phyloP scores from a whole-genome alignment of 2,329 filamentous ascomycete species.

The Aspergillus arachidicola region DNA sequence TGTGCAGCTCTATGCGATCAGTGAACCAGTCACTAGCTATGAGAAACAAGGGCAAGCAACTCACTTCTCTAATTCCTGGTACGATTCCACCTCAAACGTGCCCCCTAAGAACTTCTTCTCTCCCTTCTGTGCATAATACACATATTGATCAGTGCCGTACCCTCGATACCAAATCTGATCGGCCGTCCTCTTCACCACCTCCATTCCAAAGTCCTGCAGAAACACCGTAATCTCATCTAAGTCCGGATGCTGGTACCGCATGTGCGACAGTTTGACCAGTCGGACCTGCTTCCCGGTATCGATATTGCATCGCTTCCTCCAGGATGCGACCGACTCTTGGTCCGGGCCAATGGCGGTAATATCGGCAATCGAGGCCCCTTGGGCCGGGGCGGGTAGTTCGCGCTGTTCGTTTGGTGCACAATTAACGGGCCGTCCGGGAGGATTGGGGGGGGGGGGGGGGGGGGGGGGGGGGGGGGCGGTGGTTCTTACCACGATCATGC shows the following conservation, averaged over 20 bases:
- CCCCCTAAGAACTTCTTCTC: conserved; percentile 39
- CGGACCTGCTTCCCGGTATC: conserved; percentile 49
- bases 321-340: conserved; percentile 16
- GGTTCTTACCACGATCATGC: neutral
- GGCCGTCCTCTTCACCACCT: conserved; percentile 42
- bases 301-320: conserved; percentile 35
- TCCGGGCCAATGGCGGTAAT: conserved; percentile 17
- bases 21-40: neutral
- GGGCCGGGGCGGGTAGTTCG: neutral
- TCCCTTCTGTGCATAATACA: conserved; percentile 25
- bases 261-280: conserved; percentile 52
- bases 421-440: neutral
- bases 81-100: conserved; percentile 46
- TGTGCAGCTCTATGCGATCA: conserved; percentile 17
- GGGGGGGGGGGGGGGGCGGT: too few relatives aligned
- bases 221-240: conserved; percentile 41
- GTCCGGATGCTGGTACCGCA: conserved; percentile 58
- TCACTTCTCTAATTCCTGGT: conserved; percentile 47
- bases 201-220: conserved; percentile 25
- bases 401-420: neutral
- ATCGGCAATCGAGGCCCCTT: conserved; percentile 6
- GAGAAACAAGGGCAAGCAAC: neutral
- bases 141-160: conserved; percentile 24
- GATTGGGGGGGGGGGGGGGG: too few relatives aligned
- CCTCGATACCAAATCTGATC: conserved; percentile 23